Conservation (phyloP, 352 stramenopile species). For the Phytophthora chlamydospora region DNA sequence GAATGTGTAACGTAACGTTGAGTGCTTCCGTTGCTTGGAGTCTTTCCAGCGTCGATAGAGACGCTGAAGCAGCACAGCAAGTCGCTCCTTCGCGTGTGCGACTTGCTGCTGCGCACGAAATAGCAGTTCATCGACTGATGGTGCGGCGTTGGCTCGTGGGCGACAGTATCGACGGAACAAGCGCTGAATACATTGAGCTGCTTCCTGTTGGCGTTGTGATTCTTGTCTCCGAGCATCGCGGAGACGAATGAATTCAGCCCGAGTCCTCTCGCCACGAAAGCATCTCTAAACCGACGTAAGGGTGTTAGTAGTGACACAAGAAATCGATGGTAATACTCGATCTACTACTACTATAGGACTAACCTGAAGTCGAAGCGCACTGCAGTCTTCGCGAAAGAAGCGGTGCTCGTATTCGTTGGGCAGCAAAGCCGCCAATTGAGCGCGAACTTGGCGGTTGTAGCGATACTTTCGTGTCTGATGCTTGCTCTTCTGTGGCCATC, state of each 20-base stretch:
- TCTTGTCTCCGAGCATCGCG: constrained; percentile 27
- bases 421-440: constrained; percentile 48
- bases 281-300: constrained; percentile 37
- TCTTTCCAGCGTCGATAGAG: constrained; percentile 43
- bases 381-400: constrained; percentile 56
- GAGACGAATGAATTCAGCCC: constrained; percentile 27
- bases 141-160: neutral
- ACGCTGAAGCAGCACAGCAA: constrained; percentile 54
- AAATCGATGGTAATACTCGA: neutral
- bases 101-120: constrained; percentile 47
- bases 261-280: constrained; percentile 51
- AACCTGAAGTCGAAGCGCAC: constrained; percentile 43
- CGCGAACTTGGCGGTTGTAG: constrained; percentile 62
- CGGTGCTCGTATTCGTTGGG: constrained; percentile 47
- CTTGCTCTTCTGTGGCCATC: constrained; percentile 47
- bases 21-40: constrained; percentile 3
- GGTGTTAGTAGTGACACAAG: neutral
- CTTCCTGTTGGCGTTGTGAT: constrained; percentile 8
- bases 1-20: constrained; percentile 10
- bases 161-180: constrained; percentile 26
- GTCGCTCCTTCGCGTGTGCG: constrained; percentile 31
- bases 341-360: too few relatives aligned
- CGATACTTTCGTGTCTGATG: constrained; percentile 69
- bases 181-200: constrained; percentile 38
- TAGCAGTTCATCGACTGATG: constrained; percentile 37